Evolutionary conservation across 2,329 filamentous ascomycete genomes (phyloP).

Genomic region (Cercospora berteroae): DNA sequence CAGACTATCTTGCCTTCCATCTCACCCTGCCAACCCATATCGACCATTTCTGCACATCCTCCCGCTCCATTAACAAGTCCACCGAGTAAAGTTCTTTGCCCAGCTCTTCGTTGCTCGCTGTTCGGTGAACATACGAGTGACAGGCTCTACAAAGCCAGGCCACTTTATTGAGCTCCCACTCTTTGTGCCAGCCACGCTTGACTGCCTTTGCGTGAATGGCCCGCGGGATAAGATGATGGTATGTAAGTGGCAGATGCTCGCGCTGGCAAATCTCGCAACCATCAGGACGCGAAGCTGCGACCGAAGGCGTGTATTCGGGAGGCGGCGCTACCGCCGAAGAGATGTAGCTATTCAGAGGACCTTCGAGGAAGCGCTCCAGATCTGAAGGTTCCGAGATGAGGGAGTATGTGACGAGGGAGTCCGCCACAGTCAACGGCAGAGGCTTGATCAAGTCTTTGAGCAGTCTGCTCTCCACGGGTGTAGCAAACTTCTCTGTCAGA

Average conservation of each 20-base stretch:
- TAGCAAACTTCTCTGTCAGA: conserved; percentile 48
- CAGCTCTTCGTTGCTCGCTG: conserved; percentile 73
- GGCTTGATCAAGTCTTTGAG: conserved; percentile 51
- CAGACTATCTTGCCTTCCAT: conserved; percentile 62
- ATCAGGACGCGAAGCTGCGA: conserved; percentile 48
- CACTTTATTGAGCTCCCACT: conserved; percentile 72
- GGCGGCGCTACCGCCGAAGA: conserved; percentile 58
- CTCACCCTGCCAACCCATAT: conserved; percentile 70
- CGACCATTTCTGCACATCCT: conserved; percentile 70
- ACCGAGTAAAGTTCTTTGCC: conserved; percentile 71
- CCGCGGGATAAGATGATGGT: conserved; percentile 83
- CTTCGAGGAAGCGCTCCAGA: conserved; percentile 58
- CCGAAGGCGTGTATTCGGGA: conserved; percentile 55
- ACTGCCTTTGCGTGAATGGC: conserved; percentile 72
- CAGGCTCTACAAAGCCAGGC: conserved; percentile 85
- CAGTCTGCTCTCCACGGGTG: conserved; percentile 44
- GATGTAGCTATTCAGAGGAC: conserved; percentile 64
- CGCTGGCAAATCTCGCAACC: conserved; percentile 75
- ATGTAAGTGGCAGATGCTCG: conserved; percentile 72
- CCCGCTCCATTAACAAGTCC: conserved; percentile 65
- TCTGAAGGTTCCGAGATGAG: conserved; percentile 54
- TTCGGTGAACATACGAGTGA: conserved; percentile 76
- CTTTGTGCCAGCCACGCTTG: conserved; percentile 75
- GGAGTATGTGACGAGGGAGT: conserved; percentile 67
- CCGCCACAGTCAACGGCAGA: conserved; percentile 60